phyloP scores from a whole-genome alignment of 2,329 filamentous ascomycete genomes.

The Penicillium concentricum region DNA sequence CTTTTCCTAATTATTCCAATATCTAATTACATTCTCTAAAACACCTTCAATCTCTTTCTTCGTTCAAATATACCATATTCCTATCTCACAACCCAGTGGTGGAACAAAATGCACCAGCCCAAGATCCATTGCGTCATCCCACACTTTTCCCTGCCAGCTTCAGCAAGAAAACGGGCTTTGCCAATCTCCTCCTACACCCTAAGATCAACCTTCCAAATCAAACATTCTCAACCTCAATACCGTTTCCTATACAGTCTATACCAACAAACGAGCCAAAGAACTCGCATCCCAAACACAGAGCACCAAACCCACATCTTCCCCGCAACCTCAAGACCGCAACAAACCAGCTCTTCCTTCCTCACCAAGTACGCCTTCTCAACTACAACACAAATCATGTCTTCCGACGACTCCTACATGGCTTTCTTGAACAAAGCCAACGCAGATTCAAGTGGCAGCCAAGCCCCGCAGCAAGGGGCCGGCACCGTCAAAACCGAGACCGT shows the following conservation, averaged over 20 bases:
- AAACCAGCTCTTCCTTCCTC: slow-evolving; percentile 5
- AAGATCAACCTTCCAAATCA: not conserved
- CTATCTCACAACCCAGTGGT: not conserved
- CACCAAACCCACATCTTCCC: slow-evolving; percentile 3
- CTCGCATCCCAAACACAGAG: not conserved
- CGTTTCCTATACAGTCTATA: not conserved
- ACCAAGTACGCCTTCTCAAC: slow-evolving; percentile 13
- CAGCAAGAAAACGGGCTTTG: not conserved
- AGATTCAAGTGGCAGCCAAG: slow-evolving; percentile 49
- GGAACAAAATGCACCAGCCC: slow-evolving; percentile 15
- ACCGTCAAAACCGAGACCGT: slow-evolving; percentile 40
- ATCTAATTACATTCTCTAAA: not conserved
- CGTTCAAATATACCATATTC: not conserved
- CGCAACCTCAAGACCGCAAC: slow-evolving; percentile 7
- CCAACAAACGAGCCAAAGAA: not conserved
- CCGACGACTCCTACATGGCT: slow-evolving; percentile 77
- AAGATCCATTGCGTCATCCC: slow-evolving; percentile 28
- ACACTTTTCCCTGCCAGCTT: slow-evolving; percentile 12
- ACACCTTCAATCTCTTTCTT: too few species aligned
- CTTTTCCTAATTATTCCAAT: not conserved
- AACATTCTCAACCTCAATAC: not conserved
- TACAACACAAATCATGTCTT: slow-evolving; percentile 43
- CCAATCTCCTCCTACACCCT: slow-evolving; percentile 17
- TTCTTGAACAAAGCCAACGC: slow-evolving; percentile 87
- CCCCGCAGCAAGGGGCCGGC: slow-evolving; percentile 18